A percentile compares a stretch with the other conserved stretches of the same genome.
Evolutionary conservation across 768 basidiomycete genomes (phyloP).

Genomic region (Baorangia bicolor): DNA sequence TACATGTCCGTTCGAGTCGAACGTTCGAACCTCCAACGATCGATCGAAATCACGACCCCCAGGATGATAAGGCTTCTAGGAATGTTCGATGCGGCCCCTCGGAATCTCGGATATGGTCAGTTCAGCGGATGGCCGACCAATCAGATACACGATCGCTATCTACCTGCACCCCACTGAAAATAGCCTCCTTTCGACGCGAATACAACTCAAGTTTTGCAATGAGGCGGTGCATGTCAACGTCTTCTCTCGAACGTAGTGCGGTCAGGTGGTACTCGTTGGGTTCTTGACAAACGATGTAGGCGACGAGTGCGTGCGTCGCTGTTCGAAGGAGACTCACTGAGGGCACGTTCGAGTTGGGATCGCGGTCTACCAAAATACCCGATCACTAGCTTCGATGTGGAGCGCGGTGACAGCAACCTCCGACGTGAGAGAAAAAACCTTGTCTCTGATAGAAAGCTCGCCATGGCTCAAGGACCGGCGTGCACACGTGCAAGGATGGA

Average conservation of each 20-base stretch:
- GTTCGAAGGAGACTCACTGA: too few relatives aligned
- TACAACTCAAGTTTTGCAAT: too few relatives aligned
- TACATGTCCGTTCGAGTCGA: too few relatives aligned
- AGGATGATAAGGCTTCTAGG: not conserved
- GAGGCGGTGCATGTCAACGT: not conserved
- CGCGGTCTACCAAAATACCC: too few relatives aligned
- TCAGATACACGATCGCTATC: slow-evolving; percentile 4
- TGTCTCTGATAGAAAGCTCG: too few relatives aligned
- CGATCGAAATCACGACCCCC: not conserved
- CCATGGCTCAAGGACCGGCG: too few relatives aligned
- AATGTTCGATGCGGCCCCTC: too few relatives aligned
- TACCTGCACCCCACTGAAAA: not conserved
- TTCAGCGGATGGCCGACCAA: not conserved
- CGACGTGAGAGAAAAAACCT: too few relatives aligned
- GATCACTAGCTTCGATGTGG: not conserved
- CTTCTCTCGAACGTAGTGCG: not conserved
- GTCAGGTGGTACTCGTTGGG: not conserved
- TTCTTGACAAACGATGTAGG: not conserved
- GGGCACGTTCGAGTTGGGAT: too few relatives aligned
- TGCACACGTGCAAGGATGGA: too few relatives aligned
- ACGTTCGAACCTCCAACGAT: not conserved
- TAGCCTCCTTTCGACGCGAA: not conserved
- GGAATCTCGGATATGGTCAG: not conserved
- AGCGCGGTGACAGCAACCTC: not conserved
- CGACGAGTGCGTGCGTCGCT: too few relatives aligned